phyloP scores from a whole-genome alignment of 208 protist genomes.

The Leptomonas seymouri region DNA sequence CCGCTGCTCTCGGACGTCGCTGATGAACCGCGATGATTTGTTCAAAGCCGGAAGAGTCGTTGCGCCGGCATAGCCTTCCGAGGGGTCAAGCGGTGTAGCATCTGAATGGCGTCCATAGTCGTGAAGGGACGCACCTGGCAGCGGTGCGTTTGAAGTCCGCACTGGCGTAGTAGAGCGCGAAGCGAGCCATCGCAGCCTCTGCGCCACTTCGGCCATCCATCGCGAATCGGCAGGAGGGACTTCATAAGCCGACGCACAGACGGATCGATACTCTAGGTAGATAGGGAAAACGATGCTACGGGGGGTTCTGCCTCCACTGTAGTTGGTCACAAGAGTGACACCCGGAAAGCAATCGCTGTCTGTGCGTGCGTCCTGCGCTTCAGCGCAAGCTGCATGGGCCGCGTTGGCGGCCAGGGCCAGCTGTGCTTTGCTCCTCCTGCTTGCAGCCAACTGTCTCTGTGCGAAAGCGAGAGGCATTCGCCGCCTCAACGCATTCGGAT shows the following conservation, averaged over 20 bases:
- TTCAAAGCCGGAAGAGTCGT: no score
- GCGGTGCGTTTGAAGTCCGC: no score
- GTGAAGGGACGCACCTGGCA: no score
- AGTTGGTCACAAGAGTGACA: not conserved
- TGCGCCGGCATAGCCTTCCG: no score
- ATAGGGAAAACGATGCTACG: not conserved
- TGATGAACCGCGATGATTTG: no score
- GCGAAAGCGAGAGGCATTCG: constrained; percentile 10
- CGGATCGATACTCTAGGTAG: constrained; percentile 4
- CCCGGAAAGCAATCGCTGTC: no score
- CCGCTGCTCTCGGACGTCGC: no score
- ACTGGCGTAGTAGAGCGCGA: not conserved
- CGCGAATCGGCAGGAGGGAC: not conserved
- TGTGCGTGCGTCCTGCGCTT: not conserved
- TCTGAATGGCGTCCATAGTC: no score
- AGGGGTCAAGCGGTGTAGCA: no score
- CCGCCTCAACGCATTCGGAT: no score
- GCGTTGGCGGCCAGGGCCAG: not conserved
- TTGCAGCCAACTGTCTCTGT: not conserved
- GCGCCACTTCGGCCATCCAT: not conserved
- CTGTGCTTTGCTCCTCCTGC: not conserved
- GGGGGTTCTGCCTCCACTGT: not conserved
- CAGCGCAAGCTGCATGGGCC: no score
- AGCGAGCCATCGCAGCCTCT: not conserved
- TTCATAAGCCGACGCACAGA: not conserved